These are phyloP conservation scores for Dinochytrium kinnereticum DNA, from an alignment of 371 early-diverging fungal genomes.

Conservation along the genomic window DNA sequence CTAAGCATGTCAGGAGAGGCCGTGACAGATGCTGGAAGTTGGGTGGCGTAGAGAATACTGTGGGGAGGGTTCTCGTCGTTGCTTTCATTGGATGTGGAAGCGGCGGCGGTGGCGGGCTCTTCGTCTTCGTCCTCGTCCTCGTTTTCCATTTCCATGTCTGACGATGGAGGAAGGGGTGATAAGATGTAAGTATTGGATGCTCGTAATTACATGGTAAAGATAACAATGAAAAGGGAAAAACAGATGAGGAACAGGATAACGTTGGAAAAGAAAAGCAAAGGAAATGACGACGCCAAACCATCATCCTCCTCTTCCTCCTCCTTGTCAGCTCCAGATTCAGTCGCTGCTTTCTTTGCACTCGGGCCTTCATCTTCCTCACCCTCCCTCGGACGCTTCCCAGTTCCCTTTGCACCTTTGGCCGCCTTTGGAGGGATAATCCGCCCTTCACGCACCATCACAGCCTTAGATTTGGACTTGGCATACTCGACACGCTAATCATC, in stretches of 20 bases:
- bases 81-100: slow-evolving; percentile 4
- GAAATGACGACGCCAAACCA: slow-evolving; percentile 10
- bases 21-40: slow-evolving; percentile 41
- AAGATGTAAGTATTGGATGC: background rate
- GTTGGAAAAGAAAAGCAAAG: too few species aligned
- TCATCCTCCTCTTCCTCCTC: slow-evolving; percentile 37
- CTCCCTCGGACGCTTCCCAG: slow-evolving; percentile 21
- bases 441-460: slow-evolving; percentile 74
- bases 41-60: slow-evolving; percentile 41
- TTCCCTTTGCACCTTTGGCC: background rate
- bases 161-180: background rate
- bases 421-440: slow-evolving; percentile 28
- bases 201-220: background rate
- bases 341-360: slow-evolving; percentile 24
- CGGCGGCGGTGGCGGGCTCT: background rate
- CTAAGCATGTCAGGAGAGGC: slow-evolving; percentile 31
- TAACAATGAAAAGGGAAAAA: background rate
- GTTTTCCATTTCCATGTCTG: slow-evolving; percentile 25
- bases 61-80: slow-evolving; percentile 32
- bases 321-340: slow-evolving; percentile 16
- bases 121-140: slow-evolving; percentile 30
- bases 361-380: slow-evolving; percentile 29
- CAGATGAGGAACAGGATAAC: background rate
- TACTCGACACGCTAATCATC: slow-evolving; percentile 71
- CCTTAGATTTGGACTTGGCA: slow-evolving; percentile 80